These are phyloP conservation scores for Rhizodiscina lignyota DNA, from an alignment of 495 filamentous ascomycete species.

Conservation along the genomic window DNA sequence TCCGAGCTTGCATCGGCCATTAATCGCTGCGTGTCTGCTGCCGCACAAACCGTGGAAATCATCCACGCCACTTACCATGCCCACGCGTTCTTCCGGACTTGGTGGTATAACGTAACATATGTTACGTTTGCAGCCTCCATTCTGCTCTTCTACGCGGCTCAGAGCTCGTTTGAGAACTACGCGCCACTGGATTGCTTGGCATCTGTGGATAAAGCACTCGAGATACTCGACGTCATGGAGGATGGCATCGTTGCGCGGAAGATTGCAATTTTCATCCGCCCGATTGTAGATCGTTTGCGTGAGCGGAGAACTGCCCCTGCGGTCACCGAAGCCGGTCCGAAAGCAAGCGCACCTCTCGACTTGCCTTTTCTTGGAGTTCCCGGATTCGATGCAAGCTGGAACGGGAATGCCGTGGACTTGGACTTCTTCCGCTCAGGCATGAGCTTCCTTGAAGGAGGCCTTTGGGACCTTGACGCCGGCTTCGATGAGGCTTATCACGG, in stretches of 20 bases:
- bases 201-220: background rate
- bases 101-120: conserved; percentile 1
- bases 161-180: background rate
- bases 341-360: no score
- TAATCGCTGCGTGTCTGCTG: background rate
- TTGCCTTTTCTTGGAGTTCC: no score
- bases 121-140: background rate
- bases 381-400: no score
- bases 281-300: background rate
- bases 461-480: no score
- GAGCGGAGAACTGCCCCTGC: no score
- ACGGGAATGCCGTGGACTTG: no score
- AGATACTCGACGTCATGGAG: background rate
- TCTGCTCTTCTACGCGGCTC: background rate
- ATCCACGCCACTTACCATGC: conserved; percentile 1
- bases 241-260: background rate
- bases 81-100: conserved; percentile 4
- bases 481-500: no score
- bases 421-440: no score
- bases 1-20: background rate
- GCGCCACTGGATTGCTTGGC: background rate
- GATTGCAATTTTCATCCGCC: background rate
- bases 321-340: no score
- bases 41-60: background rate
- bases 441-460: no score